Conservation (phyloP, 2,329 filamentous ascomycete genomes). For the Exophiala sideris region DNA sequence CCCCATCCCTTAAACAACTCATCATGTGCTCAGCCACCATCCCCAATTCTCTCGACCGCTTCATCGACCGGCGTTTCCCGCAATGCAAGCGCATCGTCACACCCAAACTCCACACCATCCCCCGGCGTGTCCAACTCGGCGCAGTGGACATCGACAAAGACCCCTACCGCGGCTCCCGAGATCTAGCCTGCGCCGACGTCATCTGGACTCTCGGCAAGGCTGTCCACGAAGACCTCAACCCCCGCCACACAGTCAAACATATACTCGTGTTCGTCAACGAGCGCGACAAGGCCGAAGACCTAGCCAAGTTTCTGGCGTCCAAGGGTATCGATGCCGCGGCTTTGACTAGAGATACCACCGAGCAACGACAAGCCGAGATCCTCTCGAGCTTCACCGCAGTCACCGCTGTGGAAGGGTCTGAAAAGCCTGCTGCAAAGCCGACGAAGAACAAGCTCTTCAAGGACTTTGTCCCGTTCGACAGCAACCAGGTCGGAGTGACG, state of each 20-base stretch:
- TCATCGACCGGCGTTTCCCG: conserved; percentile 77
- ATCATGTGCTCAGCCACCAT: conserved; percentile 96
- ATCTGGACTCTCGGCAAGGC: conserved; percentile 92
- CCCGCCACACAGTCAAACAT: conserved; percentile 58
- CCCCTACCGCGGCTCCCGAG: conserved; percentile 91
- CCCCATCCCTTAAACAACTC: conserved; percentile 78
- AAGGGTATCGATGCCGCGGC: conserved; percentile 89
- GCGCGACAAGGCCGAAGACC: conserved; percentile 78
- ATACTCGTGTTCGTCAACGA: conserved; percentile 97
- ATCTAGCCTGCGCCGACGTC: conserved; percentile 87
- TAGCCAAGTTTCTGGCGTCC: conserved; percentile 71
- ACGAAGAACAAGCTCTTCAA: conserved; percentile 27
- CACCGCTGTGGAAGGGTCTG: conserved; percentile 26
- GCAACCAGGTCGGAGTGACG: conserved; percentile 33
- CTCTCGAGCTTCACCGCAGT: conserved; percentile 67
- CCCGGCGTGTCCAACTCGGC: conserved; percentile 86
- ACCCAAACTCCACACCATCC: conserved; percentile 93
- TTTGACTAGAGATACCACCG: conserved; percentile 77
- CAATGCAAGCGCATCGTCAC: conserved; percentile 83
- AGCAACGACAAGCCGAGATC: conserved; percentile 72
- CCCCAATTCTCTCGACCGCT: conserved; percentile 80
- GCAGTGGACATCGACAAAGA: conserved; percentile 88
- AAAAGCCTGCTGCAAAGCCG: conserved; percentile 16
- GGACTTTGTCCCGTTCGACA: conserved; percentile 41
- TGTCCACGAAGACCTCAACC: conserved; percentile 58